A percentile compares a stretch with the other conserved stretches of the same genome.
phyloP scores from a whole-genome alignment of 176 grass and related monocot genomes.

The Luzula sylvatica region DNA sequence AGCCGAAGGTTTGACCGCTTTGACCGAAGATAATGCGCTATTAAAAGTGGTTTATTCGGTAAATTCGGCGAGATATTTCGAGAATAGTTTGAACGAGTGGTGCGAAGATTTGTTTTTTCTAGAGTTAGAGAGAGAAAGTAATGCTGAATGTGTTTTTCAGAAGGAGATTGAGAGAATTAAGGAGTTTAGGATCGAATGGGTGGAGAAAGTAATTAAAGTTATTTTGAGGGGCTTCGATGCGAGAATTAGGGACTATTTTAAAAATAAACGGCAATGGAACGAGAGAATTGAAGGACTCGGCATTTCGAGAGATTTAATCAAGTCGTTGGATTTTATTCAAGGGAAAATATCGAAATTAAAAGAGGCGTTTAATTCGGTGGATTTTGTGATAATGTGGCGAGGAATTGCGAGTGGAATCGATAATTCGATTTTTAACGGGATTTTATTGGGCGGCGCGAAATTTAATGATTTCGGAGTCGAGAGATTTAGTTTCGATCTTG shows the following conservation, averaged over 20 bases:
- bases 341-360: slow-evolving; percentile 59
- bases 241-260: slow-evolving; percentile 56
- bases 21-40: slow-evolving; percentile 74
- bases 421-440: slow-evolving; percentile 45
- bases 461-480: slow-evolving; percentile 46
- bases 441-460: slow-evolving; percentile 46
- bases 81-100: slow-evolving; percentile 67
- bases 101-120: slow-evolving; percentile 87
- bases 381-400: slow-evolving; percentile 76
- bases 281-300: slow-evolving; percentile 47
- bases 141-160: slow-evolving; percentile 41
- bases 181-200: slow-evolving; percentile 73
- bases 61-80: slow-evolving; percentile 51
- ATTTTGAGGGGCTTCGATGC: slow-evolving; percentile 81
- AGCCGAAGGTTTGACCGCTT: slow-evolving; percentile 83
- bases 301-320: slow-evolving; percentile 46
- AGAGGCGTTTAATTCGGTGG: slow-evolving; percentile 36
- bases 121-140: slow-evolving; percentile 56
- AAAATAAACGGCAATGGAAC: slow-evolving; percentile 77
- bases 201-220: slow-evolving; percentile 61
- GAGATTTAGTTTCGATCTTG: slow-evolving; percentile 45
- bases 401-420: slow-evolving; percentile 50
- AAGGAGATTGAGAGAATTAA: slow-evolving; percentile 44
- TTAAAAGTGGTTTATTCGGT: slow-evolving; percentile 64
- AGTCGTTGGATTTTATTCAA: slow-evolving; percentile 64